Percentiles rank a stretch among this genome's conserved stretches.
Conservation (phyloP, 257 asterid genomes). For the Solanum dulcamara region DNA sequence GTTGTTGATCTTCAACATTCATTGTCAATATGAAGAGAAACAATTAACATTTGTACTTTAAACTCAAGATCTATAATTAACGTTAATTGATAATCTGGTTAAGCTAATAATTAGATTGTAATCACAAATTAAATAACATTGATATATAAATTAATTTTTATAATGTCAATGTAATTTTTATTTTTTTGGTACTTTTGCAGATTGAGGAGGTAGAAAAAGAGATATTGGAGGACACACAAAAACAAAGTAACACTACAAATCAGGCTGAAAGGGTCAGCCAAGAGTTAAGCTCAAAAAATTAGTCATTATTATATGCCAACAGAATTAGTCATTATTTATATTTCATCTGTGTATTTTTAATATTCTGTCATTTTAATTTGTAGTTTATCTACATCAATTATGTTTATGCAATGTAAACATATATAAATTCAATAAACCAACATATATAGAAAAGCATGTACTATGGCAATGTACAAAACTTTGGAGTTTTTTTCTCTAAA, state of each 20-base stretch:
- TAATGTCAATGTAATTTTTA: neutral
- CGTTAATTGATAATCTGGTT: neutral
- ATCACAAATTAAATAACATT: neutral
- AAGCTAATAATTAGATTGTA: neutral
- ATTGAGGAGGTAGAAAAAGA: slow-evolving; percentile 2
- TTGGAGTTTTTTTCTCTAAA: neutral
- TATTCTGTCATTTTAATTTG: neutral
- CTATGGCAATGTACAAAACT: neutral
- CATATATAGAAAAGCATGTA: neutral
- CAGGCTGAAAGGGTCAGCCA: neutral
- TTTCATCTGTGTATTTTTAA: neutral
- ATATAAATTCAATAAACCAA: neutral
- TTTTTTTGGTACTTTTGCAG: neutral
- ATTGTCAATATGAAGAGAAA: neutral
- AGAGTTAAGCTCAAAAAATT: neutral
- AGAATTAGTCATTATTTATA: neutral
- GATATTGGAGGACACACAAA: neutral
- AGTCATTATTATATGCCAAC: neutral
- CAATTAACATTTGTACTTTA: neutral
- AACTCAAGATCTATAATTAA: neutral
- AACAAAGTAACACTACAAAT: neutral
- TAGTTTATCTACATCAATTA: neutral
- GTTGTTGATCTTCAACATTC: neutral
- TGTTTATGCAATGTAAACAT: neutral
- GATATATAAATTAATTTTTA: neutral